Base-by-base conservation (phyloP, 2,329 filamentous ascomycete species). In the Ophiosphaerella herpotricha region DNA sequence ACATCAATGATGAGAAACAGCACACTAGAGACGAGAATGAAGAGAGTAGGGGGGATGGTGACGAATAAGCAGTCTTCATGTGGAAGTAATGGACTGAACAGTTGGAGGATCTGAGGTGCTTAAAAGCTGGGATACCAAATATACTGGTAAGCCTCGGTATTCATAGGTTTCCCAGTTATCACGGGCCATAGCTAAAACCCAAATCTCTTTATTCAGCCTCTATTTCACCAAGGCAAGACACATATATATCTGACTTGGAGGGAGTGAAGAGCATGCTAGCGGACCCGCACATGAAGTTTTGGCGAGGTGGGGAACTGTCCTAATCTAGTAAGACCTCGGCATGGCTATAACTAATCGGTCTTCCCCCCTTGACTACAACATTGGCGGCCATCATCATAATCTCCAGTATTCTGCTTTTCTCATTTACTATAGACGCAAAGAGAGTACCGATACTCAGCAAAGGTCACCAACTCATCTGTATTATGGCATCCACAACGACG, bases 401-500 rank as follows among this genome's bases (percentile, higher is more conserved):
- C 21, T 3, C 13, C 16, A 18, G 7, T 5, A 31, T 8, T 31
- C 4, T 7, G 16, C 9, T 18, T 43, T 33, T 38, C 7, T 32
- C n/a, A 16, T 8, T 8, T 21, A 21, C 18, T 21, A 5, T 21
- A 21, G 18, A 21, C 18, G 1, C 7, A 5, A 23, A 33, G 14
- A 13, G n/a, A 36, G 12, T 6, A 31, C 7, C 12, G 13, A 13
- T 14, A 14, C 9, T 16, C 6, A 37, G 5, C 36, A 29, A 18
- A 13, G 33, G 14, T 37, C 33, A 16, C 9, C 26, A 29, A n/a
- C 8, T 11, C 18, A 26, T 13, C n/a, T 14, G 21, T 36, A 53
- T 13, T 29, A 64, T 65, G 59, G 45, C 62, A 34, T 49, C 55
- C 3, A 37, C 53, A 40, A 60, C 48, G 16, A 54, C 54, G 16